A percentile compares a stretch with the other conserved stretches of the same genome.
These are phyloP conservation scores for Euphorbia schlechtendalii DNA, from an alignment of 441 rosid genomes.

Conservation along the genomic window DNA sequence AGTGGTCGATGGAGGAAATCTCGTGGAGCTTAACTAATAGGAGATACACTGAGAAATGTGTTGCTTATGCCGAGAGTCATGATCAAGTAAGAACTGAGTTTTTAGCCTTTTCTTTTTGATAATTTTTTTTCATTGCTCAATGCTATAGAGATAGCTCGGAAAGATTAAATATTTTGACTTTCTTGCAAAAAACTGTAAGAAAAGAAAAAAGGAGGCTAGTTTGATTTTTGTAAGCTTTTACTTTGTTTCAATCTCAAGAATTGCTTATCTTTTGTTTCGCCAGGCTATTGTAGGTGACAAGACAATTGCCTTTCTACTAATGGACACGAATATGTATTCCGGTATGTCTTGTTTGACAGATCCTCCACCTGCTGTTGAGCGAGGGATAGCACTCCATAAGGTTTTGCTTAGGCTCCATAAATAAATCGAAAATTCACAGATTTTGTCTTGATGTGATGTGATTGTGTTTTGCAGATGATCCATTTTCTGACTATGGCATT, in stretches of 20 bases:
- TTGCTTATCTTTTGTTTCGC: conserved; percentile 18
- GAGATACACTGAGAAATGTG: conserved; percentile 70
- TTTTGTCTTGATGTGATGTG: conserved; percentile 1
- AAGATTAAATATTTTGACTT: background rate
- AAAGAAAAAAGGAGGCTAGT: background rate
- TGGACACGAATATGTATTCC: conserved; percentile 78
- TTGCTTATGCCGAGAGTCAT: conserved; percentile 85
- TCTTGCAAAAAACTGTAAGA: background rate
- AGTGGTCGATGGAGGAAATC: conserved; percentile 74
- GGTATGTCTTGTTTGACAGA: conserved; percentile 67
- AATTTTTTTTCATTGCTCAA: background rate
- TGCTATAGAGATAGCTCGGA: background rate
- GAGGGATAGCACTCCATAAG: conserved; percentile 86
- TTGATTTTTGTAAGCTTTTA: conserved; percentile 2
- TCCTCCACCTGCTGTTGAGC: conserved; percentile 48
- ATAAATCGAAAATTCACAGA: background rate
- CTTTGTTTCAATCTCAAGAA: conserved; percentile 8
- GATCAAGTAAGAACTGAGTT: conserved; percentile 74
- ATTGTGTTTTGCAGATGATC: conserved; percentile 50
- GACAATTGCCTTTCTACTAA: conserved; percentile 61
- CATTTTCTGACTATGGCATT: conserved; percentile 77
- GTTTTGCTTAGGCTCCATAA: conserved; percentile 23
- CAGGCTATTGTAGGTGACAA: conserved; percentile 88
- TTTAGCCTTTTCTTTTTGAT: too few relatives aligned
- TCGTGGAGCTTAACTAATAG: conserved; percentile 60